Evolutionary conservation across 2,329 filamentous ascomycete genomes (phyloP).

Genomic region (Atkinsonella texensis): DNA sequence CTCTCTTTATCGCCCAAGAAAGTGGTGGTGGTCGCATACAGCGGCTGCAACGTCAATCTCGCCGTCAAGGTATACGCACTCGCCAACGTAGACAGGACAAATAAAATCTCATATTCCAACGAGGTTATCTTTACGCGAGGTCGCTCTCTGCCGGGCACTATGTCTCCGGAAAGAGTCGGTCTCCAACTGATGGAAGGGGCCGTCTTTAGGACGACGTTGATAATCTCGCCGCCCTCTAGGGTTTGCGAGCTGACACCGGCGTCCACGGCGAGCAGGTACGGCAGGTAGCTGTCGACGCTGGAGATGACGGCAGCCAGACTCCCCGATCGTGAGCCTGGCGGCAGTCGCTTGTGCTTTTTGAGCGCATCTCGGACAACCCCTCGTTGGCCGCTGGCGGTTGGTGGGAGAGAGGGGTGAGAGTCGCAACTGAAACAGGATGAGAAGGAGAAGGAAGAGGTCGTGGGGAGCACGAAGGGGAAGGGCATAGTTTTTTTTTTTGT

Average conservation of each 20-base stretch:
- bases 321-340: conserved; percentile 54
- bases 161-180: conserved; percentile 57
- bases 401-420: conserved; percentile 80
- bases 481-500: conserved; percentile 48
- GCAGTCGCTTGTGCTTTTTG: conserved; percentile 83
- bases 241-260: conserved; percentile 47
- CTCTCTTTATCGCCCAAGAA: conserved; percentile 54
- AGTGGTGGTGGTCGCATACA: conserved; percentile 55
- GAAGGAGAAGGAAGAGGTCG: conserved; percentile 78
- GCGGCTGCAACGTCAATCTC: conserved; percentile 56
- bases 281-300: conserved; percentile 65
- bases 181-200: conserved; percentile 69
- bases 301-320: conserved; percentile 60
- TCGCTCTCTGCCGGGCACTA: conserved; percentile 51
- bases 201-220: conserved; percentile 53
- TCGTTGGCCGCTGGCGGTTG: conserved; percentile 71
- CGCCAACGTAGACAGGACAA: conserved; percentile 64
- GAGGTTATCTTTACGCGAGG: conserved; percentile 58
- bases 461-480: conserved; percentile 78
- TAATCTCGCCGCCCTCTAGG: conserved; percentile 38
- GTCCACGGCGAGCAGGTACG: conserved; percentile 70
- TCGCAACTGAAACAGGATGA: conserved; percentile 63
- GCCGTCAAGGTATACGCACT: conserved; percentile 64
- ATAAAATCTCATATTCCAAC: conserved; percentile 73
- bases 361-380: conserved; percentile 71